phyloP scores from a whole-genome alignment of 257 asterid species.

The Solanum pimpinellifolium region DNA sequence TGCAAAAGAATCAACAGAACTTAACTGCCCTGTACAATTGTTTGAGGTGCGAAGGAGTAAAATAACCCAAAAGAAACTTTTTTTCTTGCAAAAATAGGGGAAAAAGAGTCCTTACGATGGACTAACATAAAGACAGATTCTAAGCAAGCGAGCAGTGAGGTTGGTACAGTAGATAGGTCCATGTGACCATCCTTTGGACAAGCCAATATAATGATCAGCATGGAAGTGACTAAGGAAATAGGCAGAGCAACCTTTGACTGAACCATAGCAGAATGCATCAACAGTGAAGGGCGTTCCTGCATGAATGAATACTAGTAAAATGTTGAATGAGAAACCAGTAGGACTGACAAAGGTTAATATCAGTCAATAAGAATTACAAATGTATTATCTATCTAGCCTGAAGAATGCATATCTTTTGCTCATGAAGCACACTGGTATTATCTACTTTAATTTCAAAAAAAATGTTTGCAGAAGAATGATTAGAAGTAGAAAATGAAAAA shows the following conservation, averaged over 20 bases:
- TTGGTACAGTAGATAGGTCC: conserved; percentile 17
- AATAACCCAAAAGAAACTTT: neutral
- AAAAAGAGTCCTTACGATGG: conserved; percentile 2
- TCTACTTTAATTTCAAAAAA: no score
- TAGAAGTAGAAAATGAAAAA: neutral
- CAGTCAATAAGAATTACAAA: neutral
- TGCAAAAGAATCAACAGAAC: neutral
- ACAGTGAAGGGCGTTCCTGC: conserved; percentile 19
- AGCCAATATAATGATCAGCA: conserved; percentile 19
- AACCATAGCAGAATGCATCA: conserved; percentile 19
- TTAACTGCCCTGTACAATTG: neutral
- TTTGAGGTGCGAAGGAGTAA: neutral
- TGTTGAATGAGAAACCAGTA: neutral
- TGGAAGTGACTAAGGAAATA: conserved; percentile 18
- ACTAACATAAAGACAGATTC: conserved; percentile 7
- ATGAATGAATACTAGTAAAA: neutral
- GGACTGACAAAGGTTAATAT: neutral
- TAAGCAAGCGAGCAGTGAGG: conserved; percentile 16
- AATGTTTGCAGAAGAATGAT: neutral
- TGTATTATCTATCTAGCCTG: no score
- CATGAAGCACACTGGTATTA: no score
- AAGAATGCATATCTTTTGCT: no score
- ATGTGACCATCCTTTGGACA: conserved; percentile 15
- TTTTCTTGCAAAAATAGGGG: neutral
- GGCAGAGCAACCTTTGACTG: conserved; percentile 2